Evolutionary conservation across 768 basidiomycete genomes (phyloP), one percentile per base, ranked within the genome.

Genomic region (Pisolithus sp.): DNA sequence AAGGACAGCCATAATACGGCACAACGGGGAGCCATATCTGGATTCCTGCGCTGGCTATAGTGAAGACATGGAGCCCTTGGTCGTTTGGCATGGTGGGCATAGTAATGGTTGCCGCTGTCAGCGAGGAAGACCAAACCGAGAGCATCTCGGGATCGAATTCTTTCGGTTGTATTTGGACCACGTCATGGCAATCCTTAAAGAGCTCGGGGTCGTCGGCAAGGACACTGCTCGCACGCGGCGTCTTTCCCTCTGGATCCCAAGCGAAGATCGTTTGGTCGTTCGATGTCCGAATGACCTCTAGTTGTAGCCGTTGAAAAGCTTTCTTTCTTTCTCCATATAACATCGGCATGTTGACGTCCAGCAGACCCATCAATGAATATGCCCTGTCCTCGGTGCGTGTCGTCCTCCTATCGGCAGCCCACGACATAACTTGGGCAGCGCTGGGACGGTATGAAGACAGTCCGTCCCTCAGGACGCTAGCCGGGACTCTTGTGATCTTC

Each of bases 361-460:
- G 53, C 4, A 60, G 40, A 3, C 52, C 57, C 40, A 60, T 44
- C 26, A 60, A 28, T 13, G 53, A 59, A 45, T 60, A 60, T 9
- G 57, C 54, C 12, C 39, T 44, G 23, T 60, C 59, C 39, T 59
- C 59, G 17, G 30, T 36, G 31, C 52, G 44, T 20, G 55, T 58
- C 21, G 59, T 60, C 21, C 37, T 59, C 41, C 59, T 42, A 28
- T 42, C 48, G 7, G 59, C 51, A 28, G 57, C 59, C 59, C 59
- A 58, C 9, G 12, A 31, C 39, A 60, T 51, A 24, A 44, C 17
- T n/a, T 44, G 43, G 12, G 43, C 43, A 7, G 17, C 17, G 15
- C 43, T 44, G 10, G 43, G 43, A 44, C 43, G 43, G 23, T 28
- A 24, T 4, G 43, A 44, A 44, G 23, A 44, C 23, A 44, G 13